A percentile compares a stretch with the other conserved stretches of the same genome.
phyloP scores from a whole-genome alignment of 371 early-diverging fungal species.

The Zychaea mexicana region DNA sequence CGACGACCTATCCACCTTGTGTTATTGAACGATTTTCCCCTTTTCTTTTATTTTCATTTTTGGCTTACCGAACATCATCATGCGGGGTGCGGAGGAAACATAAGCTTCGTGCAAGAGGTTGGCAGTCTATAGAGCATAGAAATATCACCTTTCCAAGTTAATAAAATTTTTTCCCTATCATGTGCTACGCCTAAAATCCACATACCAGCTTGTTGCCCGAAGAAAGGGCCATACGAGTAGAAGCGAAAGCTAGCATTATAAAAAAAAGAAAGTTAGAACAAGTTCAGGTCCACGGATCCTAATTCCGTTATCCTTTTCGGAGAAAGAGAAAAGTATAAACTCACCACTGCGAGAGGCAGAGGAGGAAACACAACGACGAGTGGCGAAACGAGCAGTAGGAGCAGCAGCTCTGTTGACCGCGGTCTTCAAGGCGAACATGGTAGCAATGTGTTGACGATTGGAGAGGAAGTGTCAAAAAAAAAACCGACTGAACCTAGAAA shows the following conservation, averaged over 20 bases:
- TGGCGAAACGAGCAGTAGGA: conserved; percentile 50
- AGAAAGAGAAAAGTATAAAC: not conserved
- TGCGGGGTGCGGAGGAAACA: conserved; percentile 37
- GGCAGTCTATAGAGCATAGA: conserved; percentile 30
- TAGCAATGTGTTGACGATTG: not conserved
- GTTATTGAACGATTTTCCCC: not conserved
- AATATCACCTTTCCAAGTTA: not conserved
- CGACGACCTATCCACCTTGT: conserved; percentile 38
- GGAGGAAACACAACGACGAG: conserved; percentile 50
- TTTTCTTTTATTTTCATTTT: not conserved
- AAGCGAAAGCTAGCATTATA: conserved; percentile 25
- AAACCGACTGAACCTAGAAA: conserved; percentile 1
- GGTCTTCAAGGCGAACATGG: conserved; percentile 54
- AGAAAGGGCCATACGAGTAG: conserved; percentile 45
- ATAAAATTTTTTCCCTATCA: too few species aligned
- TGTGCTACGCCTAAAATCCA: not conserved
- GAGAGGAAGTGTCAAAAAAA: not conserved
- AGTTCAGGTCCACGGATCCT: not conserved
- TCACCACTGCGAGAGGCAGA: conserved; percentile 42
- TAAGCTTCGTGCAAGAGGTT: conserved; percentile 44
- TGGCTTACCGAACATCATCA: conserved; percentile 43
- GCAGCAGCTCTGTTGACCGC: conserved; percentile 49
- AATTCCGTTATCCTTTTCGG: not conserved
- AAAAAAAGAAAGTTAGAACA: not conserved
- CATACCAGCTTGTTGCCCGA: conserved; percentile 50